phyloP scores from a whole-genome alignment of 83 land plant genomes.

The Picea engelmannii region DNA sequence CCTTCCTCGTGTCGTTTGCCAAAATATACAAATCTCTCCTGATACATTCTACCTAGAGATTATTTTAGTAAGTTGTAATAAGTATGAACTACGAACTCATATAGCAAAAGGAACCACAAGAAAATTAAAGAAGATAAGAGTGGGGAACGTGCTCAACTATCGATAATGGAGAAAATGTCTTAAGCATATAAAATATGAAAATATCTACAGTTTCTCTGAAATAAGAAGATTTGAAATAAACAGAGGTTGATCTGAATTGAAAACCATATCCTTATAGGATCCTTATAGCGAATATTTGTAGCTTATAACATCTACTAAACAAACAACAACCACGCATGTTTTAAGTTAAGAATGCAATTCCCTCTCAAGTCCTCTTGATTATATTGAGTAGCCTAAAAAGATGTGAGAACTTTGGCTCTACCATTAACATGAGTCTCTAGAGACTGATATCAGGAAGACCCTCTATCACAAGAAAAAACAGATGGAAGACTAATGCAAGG shows the following conservation, averaged over 20 bases:
- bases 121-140: not conserved
- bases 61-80: not conserved
- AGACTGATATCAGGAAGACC: constrained; percentile 85
- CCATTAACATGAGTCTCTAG: constrained; percentile 91
- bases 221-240: not conserved
- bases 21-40: not conserved
- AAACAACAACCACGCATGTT: not conserved
- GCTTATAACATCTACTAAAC: not conserved
- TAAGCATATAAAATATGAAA: not conserved
- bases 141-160: not conserved
- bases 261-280: too few relatives aligned
- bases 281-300: not conserved
- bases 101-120: not conserved
- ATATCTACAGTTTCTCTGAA: not conserved
- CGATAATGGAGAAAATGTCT: not conserved
- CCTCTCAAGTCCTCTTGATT: not conserved
- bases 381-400: not conserved
- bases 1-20: too few relatives aligned
- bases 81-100: not conserved
- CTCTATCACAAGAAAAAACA: constrained; percentile 82
- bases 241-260: not conserved
- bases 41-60: not conserved
- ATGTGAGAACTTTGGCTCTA: constrained; percentile 24
- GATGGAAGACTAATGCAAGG: constrained; percentile 84
- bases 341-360: not conserved